These are phyloP conservation scores for Penicillium sp. DNA, from an alignment of 2,329 filamentous ascomycete genomes.

Conservation along the genomic window DNA sequence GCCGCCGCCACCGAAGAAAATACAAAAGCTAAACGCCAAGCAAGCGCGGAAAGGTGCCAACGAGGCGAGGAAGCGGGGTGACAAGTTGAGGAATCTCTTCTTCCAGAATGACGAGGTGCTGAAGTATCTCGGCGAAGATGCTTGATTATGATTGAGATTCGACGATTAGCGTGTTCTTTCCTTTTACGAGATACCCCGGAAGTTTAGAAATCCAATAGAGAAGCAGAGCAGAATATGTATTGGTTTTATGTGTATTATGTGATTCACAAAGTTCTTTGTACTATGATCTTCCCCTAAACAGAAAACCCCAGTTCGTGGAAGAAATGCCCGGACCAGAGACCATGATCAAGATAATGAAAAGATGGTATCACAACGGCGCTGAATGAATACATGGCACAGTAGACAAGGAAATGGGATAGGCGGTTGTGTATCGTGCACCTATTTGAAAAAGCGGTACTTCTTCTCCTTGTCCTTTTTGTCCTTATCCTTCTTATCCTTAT, in stretches of 20 bases:
- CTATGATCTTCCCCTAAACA: not conserved
- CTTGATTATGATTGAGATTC: not conserved
- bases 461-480: conserved; percentile 57
- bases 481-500: conserved; percentile 44
- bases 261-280: not conserved
- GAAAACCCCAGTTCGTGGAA: not conserved
- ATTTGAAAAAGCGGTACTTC: conserved; percentile 57
- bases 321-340: conserved; percentile 8
- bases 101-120: conserved; percentile 74
- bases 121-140: conserved; percentile 60
- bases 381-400: conserved; percentile 15
- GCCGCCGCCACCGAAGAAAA: conserved; percentile 40
- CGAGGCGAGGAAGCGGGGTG: conserved; percentile 61
- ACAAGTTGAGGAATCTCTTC: conserved; percentile 67
- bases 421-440: conserved; percentile 1
- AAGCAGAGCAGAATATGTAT: not conserved
- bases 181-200: not conserved
- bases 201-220: not conserved
- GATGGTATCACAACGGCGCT: conserved; percentile 38
- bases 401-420: conserved; percentile 5
- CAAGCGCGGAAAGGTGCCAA: conserved; percentile 62
- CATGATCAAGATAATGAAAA: conserved; percentile 17
- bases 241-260: not conserved
- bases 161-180: not conserved
- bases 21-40: conserved; percentile 64